These are phyloP conservation scores for Tarenaya hassleriana DNA, from an alignment of 345 rosid species.

Conservation along the genomic window DNA sequence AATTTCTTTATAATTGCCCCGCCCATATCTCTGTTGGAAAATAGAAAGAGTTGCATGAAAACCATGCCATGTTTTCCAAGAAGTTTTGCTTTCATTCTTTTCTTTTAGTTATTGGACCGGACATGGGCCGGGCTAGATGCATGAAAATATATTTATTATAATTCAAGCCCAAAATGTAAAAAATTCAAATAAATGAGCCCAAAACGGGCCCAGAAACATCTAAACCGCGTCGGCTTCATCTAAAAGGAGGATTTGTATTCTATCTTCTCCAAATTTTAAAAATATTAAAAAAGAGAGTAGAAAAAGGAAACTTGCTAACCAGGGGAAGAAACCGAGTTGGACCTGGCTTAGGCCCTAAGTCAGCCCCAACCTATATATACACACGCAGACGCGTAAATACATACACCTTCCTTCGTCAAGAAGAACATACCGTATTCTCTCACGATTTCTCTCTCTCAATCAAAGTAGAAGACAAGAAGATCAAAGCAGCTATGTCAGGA, in stretches of 20 bases:
- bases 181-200: no score
- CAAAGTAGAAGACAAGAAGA: slow-evolving; percentile 3
- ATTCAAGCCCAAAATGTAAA: no score
- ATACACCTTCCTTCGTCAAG: background rate
- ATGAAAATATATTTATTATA: no score
- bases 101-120: no score
- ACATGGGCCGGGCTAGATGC: no score
- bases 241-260: no score
- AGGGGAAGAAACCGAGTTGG: slow-evolving; percentile 23
- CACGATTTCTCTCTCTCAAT: no score
- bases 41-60: no score
- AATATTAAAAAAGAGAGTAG: background rate
- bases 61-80: no score
- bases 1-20: no score
- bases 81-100: no score
- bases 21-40: no score
- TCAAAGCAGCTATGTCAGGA: slow-evolving; percentile 25
- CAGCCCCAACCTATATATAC: slow-evolving; percentile 22
- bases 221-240: slow-evolving; percentile 19
- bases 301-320: slow-evolving; percentile 13
- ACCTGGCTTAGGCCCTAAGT: slow-evolving; percentile 44
- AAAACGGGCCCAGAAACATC: slow-evolving; percentile 25
- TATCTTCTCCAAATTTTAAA: background rate
- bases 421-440: slow-evolving; percentile 9
- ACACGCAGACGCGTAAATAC: background rate